Evolutionary conservation across 2,329 filamentous ascomycete species (phyloP), one percentile per base, ranked within the genome.

Genomic region (Pseudocercospora pini-densiflorae): DNA sequence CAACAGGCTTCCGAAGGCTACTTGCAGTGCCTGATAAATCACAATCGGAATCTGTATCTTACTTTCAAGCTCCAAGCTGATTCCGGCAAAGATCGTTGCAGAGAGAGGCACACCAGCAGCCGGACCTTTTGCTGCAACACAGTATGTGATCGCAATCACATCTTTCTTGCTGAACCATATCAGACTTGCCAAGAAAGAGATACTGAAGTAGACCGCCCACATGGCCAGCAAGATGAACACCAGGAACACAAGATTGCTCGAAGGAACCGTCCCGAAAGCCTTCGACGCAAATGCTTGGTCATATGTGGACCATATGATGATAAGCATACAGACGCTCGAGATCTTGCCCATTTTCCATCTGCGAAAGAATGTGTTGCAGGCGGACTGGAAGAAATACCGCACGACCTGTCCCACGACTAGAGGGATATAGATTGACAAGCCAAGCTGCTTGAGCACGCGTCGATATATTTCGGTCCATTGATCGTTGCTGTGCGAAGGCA

Each of bases 61-160:
- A 0, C 86, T 83, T 66, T 86, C 81, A 21, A 86, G 83, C 45
- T 86, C 78, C 51, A 86, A 78, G 69, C 85, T 83, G 9, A 87
- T 78, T 14, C 85, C 81, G 14, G 81, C 80, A 81, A 89, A 92
- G 86, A 92, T 92, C 65, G 90, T 86, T 33, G 87, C 86, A 59
- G 87, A 84, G 29, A 92, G 76, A 0, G 90, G 90, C 7, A 92
- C 90, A 0, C 90, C 89, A 64, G 92, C 81, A 2, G 87, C 88
- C 1, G 89, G 89, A 2, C 90, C 91, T 78, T 93, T 93, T 14
- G 90, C 90, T 0, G 90, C 89, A 27, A 88, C 89, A 72, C 89
- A 92, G 77, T 92, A 92, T 71, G 89, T 92, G 14, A 91, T 86
- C 0, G 90, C 89, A 59, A 92, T 86, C 0, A 89, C 86, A 71